Evolutionary conservation across 1,284 basidiomycete species (phyloP), one percentile per base, ranked within the genome.

Genomic region (Anthracocystis panici-leucophaei): DNA sequence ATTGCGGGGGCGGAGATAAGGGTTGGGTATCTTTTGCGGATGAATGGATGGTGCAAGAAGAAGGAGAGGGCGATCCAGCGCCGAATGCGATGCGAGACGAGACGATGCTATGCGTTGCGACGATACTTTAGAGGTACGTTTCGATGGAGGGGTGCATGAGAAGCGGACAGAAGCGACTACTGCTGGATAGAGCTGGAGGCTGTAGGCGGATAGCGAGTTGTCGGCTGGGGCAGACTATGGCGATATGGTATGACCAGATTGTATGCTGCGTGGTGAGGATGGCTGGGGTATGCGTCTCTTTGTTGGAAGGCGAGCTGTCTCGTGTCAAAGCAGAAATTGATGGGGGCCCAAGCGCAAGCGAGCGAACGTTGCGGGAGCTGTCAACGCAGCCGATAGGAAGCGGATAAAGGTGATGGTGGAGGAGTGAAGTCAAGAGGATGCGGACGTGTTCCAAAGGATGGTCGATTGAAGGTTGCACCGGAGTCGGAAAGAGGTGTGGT

Each of bases 371-470:
- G 18, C 8, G 21, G 23, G n/a, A 31, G 40, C 40, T 29, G 25
- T 55, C n/a, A 29, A 55, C 11, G 53, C 53, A 38, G 33, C 23
- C 42, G 44, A 38, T 38, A 14, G 5, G 35, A 38, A 46, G 29
- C 29, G 58, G 58, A 46, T 29, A 23, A 11, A 29, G 10, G 25
- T n/a, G 25, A 35, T 31, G 42, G 27, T 42, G 35, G 52, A 38
- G 35, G 25, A 45, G 21, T 7, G 10, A 0, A 46, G 49, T 29
- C n/a, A n/a, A 29, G 44, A 20, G 6, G 45, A 35, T 46, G 6
- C 18, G 60, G 60, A 69, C 20, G n/a, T 69, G 53, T 56, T 58
- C 33, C 56, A 59, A 55, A 45, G 60, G 52, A 46, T 40, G 60
- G 60, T 58, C 42, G 33, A 21, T 29, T 54, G 40, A 59, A 46